Evolutionary conservation across 345 rosid genomes (phyloP).

Genomic region (Mercurialis annua): DNA sequence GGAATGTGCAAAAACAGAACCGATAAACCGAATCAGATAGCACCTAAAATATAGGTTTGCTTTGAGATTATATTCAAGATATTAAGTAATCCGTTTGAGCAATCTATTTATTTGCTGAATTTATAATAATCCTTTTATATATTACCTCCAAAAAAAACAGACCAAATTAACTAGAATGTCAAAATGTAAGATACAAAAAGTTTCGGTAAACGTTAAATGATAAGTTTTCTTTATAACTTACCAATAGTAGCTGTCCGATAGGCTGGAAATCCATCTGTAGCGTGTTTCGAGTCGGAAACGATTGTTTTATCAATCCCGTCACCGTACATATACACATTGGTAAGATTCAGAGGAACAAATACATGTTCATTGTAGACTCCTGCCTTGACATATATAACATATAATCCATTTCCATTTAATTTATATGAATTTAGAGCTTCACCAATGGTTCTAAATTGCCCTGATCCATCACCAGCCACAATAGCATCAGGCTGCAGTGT

Average conservation of each 20-base stretch:
- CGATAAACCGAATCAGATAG: no score
- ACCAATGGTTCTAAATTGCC: neutral
- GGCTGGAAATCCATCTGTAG: neutral
- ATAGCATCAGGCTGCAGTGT: neutral
- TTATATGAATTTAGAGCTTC: neutral
- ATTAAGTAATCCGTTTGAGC: no score
- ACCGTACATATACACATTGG: neutral
- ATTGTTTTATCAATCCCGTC: constrained; percentile 3
- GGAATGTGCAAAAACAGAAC: no score
- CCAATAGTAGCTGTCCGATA: constrained; percentile 5
- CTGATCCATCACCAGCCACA: constrained; percentile 2
- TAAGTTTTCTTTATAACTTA: neutral
- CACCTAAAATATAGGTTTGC: no score
- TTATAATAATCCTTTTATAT: no score
- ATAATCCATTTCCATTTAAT: neutral
- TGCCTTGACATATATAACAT: neutral
- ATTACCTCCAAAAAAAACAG: no score
- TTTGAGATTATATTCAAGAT: no score
- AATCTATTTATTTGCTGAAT: no score
- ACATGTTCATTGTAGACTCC: constrained; percentile 1
- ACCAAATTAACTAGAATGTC: no score
- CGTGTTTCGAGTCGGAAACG: neutral
- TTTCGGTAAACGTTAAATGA: neutral
- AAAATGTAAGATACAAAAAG: no score
- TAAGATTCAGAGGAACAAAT: neutral